Conservation (phyloP, 1,139 yeast species). For the Spathaspora sp. region DNA sequence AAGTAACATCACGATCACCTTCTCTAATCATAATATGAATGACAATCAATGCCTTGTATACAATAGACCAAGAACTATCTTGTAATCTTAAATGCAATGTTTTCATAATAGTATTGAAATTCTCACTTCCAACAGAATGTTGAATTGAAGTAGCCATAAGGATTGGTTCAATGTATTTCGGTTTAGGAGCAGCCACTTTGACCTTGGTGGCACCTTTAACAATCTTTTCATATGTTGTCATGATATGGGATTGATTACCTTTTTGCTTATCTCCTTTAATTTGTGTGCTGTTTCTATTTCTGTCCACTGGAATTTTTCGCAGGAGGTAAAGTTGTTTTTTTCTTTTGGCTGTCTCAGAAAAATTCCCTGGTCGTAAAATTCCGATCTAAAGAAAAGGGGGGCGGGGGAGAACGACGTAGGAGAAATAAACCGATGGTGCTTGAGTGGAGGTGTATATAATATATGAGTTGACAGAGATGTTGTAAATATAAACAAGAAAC, state of each 20-base stretch:
- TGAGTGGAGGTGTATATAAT: too few relatives aligned
- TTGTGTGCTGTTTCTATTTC: background rate
- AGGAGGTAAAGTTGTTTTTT: background rate
- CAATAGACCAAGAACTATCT: slow-evolving; percentile 88
- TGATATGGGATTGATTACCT: slow-evolving; percentile 10
- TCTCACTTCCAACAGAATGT: slow-evolving; percentile 45
- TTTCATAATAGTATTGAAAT: slow-evolving; percentile 68
- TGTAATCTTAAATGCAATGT: slow-evolving; percentile 60
- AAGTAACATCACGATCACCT: slow-evolving; percentile 72
- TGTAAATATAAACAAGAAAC: too few relatives aligned
- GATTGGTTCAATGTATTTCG: slow-evolving; percentile 92
- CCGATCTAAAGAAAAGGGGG: background rate
- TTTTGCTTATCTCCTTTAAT: background rate
- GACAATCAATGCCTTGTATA: slow-evolving; percentile 80
- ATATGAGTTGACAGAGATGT: too few relatives aligned
- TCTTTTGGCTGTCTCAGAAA: background rate
- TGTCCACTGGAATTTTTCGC: too few relatives aligned
- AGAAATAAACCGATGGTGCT: too few relatives aligned
- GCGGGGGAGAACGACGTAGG: too few relatives aligned
- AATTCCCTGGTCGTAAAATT: background rate
- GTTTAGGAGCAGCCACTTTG: slow-evolving; percentile 95
- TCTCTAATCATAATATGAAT: slow-evolving; percentile 90
- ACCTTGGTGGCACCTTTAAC: slow-evolving; percentile 52
- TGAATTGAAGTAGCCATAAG: slow-evolving; percentile 66
- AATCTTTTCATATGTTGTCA: slow-evolving; percentile 49